Conservation (phyloP, 2,329 filamentous ascomycete genomes). For the Trichoderma sp. region DNA sequence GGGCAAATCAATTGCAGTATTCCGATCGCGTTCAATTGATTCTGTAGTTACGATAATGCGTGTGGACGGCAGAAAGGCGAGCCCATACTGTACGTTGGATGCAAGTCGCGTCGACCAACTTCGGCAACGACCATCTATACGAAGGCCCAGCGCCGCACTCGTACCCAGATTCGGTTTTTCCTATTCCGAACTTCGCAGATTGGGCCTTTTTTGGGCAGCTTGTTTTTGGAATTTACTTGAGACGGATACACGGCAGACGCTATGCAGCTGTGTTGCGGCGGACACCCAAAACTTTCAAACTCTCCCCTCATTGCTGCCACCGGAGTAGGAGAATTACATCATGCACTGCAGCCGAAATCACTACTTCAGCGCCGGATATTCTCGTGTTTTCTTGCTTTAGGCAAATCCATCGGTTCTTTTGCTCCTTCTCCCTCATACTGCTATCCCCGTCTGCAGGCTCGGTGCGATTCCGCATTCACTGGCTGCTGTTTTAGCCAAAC, state of each 20-base stretch:
- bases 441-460: background rate
- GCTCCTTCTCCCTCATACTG: background rate
- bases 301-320: background rate
- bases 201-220: background rate
- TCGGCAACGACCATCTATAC: background rate
- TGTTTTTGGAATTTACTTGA: background rate
- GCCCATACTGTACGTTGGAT: background rate
- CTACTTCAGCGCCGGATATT: background rate
- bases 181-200: background rate
- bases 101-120: background rate
- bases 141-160: background rate
- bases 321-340: background rate
- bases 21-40: background rate
- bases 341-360: background rate
- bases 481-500: background rate
- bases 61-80: background rate
- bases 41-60: background rate
- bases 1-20: no score
- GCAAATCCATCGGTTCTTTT: background rate
- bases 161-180: background rate
- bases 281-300: background rate
- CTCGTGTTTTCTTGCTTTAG: background rate
- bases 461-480: background rate
- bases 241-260: background rate
- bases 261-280: background rate